phyloP scores from a whole-genome alignment of 768 basidiomycete genomes.

The Lactifluus piperatus region DNA sequence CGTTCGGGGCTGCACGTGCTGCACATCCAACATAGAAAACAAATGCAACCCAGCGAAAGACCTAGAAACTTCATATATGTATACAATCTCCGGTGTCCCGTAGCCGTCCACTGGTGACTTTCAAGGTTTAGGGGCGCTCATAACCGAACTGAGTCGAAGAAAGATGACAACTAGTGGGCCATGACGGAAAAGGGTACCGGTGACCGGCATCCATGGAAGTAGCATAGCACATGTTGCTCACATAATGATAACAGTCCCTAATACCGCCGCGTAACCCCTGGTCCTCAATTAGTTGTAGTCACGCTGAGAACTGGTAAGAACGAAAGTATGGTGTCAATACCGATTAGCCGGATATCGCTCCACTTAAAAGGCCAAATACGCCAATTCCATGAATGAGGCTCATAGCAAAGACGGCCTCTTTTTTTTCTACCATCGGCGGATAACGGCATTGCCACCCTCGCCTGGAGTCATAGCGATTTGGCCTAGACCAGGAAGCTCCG shows the following conservation, averaged over 20 bases:
- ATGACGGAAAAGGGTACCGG: background rate
- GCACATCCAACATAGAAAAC: no score
- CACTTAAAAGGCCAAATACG: background rate
- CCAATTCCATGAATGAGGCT: background rate
- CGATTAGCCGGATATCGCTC: background rate
- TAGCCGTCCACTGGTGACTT: background rate
- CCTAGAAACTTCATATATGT: background rate
- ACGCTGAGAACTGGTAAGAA: background rate
- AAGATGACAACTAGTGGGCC: background rate
- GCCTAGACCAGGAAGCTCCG: no score
- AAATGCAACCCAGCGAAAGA: background rate
- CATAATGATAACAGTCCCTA: background rate
- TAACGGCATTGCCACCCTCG: no score
- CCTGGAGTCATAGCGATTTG: no score
- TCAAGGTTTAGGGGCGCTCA: background rate
- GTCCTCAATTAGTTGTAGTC: background rate
- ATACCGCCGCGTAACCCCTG: background rate
- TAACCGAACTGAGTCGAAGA: conserved; percentile 3
- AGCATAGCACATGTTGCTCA: background rate
- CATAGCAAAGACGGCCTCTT: background rate
- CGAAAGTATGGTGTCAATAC: background rate
- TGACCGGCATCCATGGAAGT: background rate
- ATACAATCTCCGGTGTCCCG: background rate
- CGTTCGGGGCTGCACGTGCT: no score
- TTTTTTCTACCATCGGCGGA: background rate